phyloP scores from a whole-genome alignment of 208 protist genomes.

The Hexamita inflata region DNA sequence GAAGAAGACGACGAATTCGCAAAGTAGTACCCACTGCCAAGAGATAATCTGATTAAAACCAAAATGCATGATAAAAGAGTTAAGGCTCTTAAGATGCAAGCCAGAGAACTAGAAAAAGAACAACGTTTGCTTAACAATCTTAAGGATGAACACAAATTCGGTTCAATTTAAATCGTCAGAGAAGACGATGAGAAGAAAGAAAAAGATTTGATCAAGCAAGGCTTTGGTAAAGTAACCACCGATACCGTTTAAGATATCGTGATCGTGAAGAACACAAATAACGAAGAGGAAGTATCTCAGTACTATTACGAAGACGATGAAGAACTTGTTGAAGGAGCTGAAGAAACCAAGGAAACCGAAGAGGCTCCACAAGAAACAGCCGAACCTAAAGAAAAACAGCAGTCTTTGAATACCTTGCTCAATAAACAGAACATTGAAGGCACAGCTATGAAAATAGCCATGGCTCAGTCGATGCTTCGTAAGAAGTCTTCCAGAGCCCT shows the following conservation, averaged over 20 bases:
- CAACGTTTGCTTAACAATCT: background rate
- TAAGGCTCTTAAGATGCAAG: background rate
- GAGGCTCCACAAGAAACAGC: background rate
- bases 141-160: background rate
- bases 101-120: background rate
- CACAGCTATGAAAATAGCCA: background rate
- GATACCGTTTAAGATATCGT: background rate
- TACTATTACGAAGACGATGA: background rate
- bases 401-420: no score
- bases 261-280: background rate
- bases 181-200: no score
- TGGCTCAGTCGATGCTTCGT: background rate
- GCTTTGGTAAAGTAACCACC: background rate
- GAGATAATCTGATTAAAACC: background rate
- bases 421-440: background rate
- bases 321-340: background rate
- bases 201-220: no score
- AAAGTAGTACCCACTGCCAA: constrained; percentile 6
- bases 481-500: background rate
- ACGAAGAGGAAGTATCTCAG: background rate
- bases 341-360: background rate
- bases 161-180: no score
- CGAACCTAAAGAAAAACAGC: background rate
- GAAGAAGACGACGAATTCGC: constrained; percentile 9
- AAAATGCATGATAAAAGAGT: background rate